phyloP scores from a whole-genome alignment of 1,284 basidiomycete genomes.

The Rhodotorula sp. region DNA sequence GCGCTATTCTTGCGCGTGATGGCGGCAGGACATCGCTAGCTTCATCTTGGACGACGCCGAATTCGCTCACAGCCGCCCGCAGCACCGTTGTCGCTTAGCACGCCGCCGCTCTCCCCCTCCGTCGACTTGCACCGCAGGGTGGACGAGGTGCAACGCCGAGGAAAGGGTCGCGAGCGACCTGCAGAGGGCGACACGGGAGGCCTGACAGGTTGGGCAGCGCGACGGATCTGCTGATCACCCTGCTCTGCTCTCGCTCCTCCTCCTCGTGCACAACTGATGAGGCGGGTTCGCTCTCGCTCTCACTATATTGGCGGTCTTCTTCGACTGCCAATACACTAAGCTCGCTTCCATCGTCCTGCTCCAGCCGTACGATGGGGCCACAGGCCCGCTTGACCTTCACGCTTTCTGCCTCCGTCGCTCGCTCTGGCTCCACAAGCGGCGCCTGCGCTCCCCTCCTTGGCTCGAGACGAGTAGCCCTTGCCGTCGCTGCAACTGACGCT shows the following conservation, averaged over 20 bases:
- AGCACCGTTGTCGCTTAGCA: too few relatives aligned
- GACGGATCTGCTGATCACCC: background rate
- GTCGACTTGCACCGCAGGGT: background rate
- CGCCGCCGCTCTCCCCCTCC: background rate
- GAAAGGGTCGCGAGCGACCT: too few relatives aligned
- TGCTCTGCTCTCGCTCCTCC: background rate
- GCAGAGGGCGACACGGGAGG: too few relatives aligned
- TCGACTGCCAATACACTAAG: too few relatives aligned
- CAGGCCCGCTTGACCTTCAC: constrained; percentile 5
- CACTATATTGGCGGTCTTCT: background rate
- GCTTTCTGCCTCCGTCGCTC: background rate
- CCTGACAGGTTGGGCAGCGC: background rate
- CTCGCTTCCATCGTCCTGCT: background rate
- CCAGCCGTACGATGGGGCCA: background rate
- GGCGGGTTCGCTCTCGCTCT: background rate
- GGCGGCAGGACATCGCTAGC: too few relatives aligned
- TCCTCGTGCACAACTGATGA: background rate
- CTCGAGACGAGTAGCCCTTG: background rate
- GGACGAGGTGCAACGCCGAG: too few relatives aligned
- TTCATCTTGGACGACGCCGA: too few relatives aligned
- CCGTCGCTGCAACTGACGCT: background rate
- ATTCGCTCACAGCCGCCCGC: background rate
- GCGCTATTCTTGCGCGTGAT: too few relatives aligned
- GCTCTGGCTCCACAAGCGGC: background rate
- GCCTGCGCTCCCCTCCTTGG: too few relatives aligned